These are phyloP conservation scores for Aspergillus quadrilineatus DNA, from an alignment of 2,329 filamentous ascomycete species.

Conservation along the genomic window DNA sequence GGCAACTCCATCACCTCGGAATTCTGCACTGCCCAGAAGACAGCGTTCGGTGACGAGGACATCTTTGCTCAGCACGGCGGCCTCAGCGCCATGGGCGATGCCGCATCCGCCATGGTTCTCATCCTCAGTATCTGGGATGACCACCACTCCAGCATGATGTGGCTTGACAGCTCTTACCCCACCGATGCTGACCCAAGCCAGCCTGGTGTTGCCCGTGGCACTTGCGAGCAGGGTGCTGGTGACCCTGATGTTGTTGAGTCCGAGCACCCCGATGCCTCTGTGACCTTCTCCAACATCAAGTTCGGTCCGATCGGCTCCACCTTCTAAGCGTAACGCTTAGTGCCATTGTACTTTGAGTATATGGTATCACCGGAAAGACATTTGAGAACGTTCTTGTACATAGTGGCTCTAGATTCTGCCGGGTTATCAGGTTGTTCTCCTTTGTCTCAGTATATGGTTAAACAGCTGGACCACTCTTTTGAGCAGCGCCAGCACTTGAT, in stretches of 20 bases:
- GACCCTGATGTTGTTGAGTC: conserved; percentile 52
- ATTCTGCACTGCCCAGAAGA: conserved; percentile 59
- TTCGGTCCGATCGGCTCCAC: conserved; percentile 58
- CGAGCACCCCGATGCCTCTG: conserved; percentile 48
- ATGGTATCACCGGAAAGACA: neutral
- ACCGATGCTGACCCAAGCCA: conserved; percentile 41
- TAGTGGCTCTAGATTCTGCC: conserved; percentile 1
- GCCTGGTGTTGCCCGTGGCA: conserved; percentile 54
- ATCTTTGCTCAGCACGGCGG: conserved; percentile 57
- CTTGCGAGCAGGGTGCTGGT: conserved; percentile 54
- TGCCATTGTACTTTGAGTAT: neutral
- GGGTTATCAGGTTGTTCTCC: neutral
- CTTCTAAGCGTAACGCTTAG: conserved; percentile 24
- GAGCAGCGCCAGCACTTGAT: neutral
- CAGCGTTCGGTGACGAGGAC: conserved; percentile 54
- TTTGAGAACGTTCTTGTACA: neutral
- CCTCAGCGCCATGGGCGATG: conserved; percentile 53
- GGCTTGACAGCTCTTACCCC: conserved; percentile 69
- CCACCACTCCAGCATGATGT: conserved; percentile 67
- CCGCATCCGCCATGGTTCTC: conserved; percentile 59
- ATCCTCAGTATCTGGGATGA: conserved; percentile 64
- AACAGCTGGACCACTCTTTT: neutral
- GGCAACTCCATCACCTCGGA: conserved; percentile 57
- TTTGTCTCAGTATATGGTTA: neutral
- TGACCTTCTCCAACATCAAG: conserved; percentile 60